These are phyloP conservation scores for Talaromyces nanjingensis DNA, from an alignment of 495 filamentous ascomycete species.

Conservation along the genomic window DNA sequence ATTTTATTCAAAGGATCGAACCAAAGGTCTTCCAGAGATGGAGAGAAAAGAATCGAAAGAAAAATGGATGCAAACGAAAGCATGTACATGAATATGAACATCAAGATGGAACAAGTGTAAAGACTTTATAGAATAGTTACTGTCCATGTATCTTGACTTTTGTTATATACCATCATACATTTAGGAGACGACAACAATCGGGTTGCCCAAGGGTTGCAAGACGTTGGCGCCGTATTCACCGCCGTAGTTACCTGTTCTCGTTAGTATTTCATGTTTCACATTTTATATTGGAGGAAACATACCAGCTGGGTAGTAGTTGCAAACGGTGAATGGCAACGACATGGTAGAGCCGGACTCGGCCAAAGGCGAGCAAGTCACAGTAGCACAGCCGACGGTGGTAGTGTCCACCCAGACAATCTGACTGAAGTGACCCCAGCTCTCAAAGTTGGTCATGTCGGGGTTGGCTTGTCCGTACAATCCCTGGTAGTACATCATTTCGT, in stretches of 20 bases:
- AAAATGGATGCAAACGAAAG: neutral
- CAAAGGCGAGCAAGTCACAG: conserved; percentile 46
- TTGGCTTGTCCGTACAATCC: conserved; percentile 35
- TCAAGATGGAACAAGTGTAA: neutral
- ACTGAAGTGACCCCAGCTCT: conserved; percentile 78
- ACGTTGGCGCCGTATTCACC: conserved; percentile 63
- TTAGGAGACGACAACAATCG: conserved; percentile 6
- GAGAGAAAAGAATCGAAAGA: neutral
- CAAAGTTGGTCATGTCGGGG: conserved; percentile 55
- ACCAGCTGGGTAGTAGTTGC: conserved; percentile 80
- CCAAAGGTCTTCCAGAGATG: conserved; percentile 2
- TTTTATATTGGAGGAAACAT: conserved; percentile 10
- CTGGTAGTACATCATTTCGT: conserved; percentile 52
- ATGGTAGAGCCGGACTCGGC: conserved; percentile 40
- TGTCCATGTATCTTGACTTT: neutral
- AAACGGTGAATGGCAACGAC: conserved; percentile 61
- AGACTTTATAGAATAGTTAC: neutral
- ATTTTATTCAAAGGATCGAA: neutral
- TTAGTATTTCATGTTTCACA: conserved; percentile 15
- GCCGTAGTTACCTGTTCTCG: conserved; percentile 54
- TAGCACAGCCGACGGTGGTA: conserved; percentile 65
- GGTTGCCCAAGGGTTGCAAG: conserved; percentile 35
- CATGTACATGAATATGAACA: conserved; percentile 3
- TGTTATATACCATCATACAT: neutral
- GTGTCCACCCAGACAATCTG: conserved; percentile 82